A percentile compares a stretch with the other conserved stretches of the same genome.
These are phyloP conservation scores for Beauveria medogensis DNA, from an alignment of 2,329 filamentous ascomycete species.

Conservation along the genomic window DNA sequence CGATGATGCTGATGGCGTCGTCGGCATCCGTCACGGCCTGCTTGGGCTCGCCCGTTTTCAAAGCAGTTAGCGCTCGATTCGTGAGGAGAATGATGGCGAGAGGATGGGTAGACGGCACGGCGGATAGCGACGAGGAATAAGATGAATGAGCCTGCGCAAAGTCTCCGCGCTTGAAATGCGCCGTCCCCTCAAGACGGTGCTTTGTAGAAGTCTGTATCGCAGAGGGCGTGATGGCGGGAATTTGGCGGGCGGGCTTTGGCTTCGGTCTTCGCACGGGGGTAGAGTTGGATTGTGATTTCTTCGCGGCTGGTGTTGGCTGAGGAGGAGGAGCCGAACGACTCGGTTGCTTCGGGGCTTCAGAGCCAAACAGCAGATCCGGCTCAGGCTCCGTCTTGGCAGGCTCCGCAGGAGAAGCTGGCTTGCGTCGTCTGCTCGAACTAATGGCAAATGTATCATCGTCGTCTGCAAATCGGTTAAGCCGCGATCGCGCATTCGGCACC, in stretches of 20 bases:
- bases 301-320: conserved; percentile 27
- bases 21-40: conserved; percentile 80
- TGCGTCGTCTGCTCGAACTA: conserved; percentile 76
- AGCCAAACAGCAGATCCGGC: conserved; percentile 56
- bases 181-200: conserved; percentile 71
- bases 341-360: conserved; percentile 27
- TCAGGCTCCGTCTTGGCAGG: conserved; percentile 34
- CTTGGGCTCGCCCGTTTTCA: conserved; percentile 90
- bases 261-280: conserved; percentile 33
- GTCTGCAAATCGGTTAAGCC: conserved; percentile 62
- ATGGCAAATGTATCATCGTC: conserved; percentile 78
- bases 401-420: conserved; percentile 41
- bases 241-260: conserved; percentile 44
- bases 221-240: conserved; percentile 60
- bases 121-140: conserved; percentile 68
- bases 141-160: conserved; percentile 77
- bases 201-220: conserved; percentile 68
- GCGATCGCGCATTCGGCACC: conserved; percentile 32
- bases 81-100: conserved; percentile 81
- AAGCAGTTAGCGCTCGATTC: conserved; percentile 80
- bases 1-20: conserved; percentile 70
- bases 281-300: conserved; percentile 20
- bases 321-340: conserved; percentile 22
- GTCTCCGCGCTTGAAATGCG: conserved; percentile 90
- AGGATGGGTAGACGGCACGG: conserved; percentile 71